Evolutionary conservation across 148 eudicot species (phyloP).

Genomic region (Drosera capensis): DNA sequence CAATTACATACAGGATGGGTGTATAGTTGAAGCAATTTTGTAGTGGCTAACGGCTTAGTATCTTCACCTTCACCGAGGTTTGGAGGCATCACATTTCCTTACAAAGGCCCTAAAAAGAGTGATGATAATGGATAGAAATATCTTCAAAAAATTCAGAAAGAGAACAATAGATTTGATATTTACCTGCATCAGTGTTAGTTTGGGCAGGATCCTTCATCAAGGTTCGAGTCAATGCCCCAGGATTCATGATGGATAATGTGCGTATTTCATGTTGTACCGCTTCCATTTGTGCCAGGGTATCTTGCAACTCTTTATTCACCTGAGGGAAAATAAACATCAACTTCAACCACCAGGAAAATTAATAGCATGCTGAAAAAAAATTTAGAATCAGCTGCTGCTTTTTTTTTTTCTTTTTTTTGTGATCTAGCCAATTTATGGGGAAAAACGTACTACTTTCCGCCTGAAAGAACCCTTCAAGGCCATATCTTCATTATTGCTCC

Average conservation of each 20-base stretch:
- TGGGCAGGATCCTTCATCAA: constrained; percentile 45
- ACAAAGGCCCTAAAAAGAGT: constrained; percentile 11
- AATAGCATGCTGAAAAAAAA: neutral
- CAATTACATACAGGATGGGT: no score
- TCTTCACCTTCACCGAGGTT: neutral
- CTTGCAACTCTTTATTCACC: constrained; percentile 95
- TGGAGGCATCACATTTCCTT: neutral
- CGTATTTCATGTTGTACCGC: constrained; percentile 87
- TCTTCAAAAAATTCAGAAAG: no score
- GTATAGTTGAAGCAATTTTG: no score
- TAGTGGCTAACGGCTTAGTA: neutral
- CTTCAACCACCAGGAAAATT: neutral
- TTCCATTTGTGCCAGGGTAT: constrained; percentile 77
- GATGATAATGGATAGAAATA: neutral
- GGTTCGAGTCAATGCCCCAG: constrained; percentile 65
- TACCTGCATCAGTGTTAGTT: constrained; percentile 25
- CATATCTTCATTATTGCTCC: no score
- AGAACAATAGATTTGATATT: no score
- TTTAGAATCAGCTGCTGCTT: no score
- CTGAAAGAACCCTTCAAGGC: no score
- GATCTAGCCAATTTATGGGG: no score
- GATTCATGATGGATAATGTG: constrained; percentile 64
- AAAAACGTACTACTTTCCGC: no score
- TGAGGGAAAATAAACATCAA: constrained; percentile 6
- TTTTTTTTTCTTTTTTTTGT: no score